Conservation (phyloP, 257 asterid species). For the Solanum medicagineum region DNA sequence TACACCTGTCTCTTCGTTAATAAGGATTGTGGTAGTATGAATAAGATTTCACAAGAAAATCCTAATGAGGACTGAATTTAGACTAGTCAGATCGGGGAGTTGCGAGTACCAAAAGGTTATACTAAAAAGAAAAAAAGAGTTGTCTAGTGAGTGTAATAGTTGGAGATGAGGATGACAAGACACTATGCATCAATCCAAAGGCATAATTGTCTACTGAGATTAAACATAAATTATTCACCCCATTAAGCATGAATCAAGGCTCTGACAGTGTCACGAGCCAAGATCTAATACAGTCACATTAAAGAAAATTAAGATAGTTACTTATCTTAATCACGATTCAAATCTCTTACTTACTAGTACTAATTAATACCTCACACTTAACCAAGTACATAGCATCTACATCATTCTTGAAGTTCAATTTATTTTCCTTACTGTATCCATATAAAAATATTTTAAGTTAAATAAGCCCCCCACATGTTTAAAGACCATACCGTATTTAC, state of each 20-base stretch:
- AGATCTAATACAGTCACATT: background rate
- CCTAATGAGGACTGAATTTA: background rate
- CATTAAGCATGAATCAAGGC: background rate
- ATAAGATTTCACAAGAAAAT: background rate
- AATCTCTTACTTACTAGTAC: background rate
- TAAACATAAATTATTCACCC: background rate
- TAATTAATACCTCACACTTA: background rate
- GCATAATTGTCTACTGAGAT: background rate
- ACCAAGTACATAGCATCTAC: background rate
- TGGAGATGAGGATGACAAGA: background rate
- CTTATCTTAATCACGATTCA: background rate
- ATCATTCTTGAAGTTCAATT: background rate
- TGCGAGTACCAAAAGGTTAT: background rate
- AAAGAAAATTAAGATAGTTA: background rate
- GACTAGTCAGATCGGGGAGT: background rate
- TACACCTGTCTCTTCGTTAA: background rate
- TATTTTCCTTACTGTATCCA: background rate
- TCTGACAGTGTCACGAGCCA: conserved; percentile 11
- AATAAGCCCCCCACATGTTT: background rate
- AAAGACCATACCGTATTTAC: background rate
- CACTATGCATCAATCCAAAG: conserved; percentile 2
- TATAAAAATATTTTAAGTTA: background rate
- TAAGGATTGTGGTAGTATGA: background rate
- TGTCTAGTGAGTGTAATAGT: background rate
- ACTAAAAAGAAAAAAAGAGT: background rate